These are phyloP conservation scores for Talaromyces sp. DNA, from an alignment of 2,329 filamentous ascomycete species.

Conservation along the genomic window DNA sequence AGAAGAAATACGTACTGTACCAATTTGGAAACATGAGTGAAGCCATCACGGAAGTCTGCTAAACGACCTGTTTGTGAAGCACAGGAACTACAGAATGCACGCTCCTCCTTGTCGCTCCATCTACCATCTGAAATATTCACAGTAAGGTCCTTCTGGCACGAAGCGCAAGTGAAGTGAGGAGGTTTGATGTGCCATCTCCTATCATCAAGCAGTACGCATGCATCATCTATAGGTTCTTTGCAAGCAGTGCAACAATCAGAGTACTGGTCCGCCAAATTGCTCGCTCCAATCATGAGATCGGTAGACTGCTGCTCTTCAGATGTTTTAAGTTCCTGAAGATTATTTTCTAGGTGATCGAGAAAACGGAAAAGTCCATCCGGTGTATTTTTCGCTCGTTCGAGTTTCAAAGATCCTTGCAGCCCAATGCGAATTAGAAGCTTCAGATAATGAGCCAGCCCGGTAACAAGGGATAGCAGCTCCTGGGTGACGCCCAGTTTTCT, in stretches of 20 bases:
- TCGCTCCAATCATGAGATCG: slow-evolving; percentile 60
- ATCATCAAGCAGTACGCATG: slow-evolving; percentile 71
- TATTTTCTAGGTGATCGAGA: slow-evolving; percentile 70
- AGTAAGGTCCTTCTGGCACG: slow-evolving; percentile 69
- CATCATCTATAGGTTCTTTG: slow-evolving; percentile 85
- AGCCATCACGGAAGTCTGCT: slow-evolving; percentile 53
- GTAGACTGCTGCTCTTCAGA: slow-evolving; percentile 57
- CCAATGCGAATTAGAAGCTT: slow-evolving; percentile 97
- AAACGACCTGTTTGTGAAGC: slow-evolving; percentile 44
- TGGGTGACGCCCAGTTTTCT: slow-evolving; percentile 93
- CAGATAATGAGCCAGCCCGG: slow-evolving; percentile 91
- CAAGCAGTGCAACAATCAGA: slow-evolving; percentile 82
- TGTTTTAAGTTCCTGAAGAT: slow-evolving; percentile 69
- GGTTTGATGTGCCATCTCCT: slow-evolving; percentile 72
- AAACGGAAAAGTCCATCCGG: slow-evolving; percentile 75
- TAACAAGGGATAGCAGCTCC: slow-evolving; percentile 94
- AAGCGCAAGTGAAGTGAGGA: slow-evolving; percentile 62
- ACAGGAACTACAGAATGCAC: slow-evolving; percentile 67
- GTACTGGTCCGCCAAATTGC: slow-evolving; percentile 63
- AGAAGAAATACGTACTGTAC: slow-evolving; percentile 93
- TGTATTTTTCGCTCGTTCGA: slow-evolving; percentile 75
- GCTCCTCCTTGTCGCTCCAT: slow-evolving; percentile 62
- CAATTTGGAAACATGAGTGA: slow-evolving; percentile 74
- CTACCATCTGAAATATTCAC: slow-evolving; percentile 62
- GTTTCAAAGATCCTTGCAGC: slow-evolving; percentile 82